phyloP scores from a whole-genome alignment of 805 yeast genomes.

The Kurtzmaniella cleridarum region DNA sequence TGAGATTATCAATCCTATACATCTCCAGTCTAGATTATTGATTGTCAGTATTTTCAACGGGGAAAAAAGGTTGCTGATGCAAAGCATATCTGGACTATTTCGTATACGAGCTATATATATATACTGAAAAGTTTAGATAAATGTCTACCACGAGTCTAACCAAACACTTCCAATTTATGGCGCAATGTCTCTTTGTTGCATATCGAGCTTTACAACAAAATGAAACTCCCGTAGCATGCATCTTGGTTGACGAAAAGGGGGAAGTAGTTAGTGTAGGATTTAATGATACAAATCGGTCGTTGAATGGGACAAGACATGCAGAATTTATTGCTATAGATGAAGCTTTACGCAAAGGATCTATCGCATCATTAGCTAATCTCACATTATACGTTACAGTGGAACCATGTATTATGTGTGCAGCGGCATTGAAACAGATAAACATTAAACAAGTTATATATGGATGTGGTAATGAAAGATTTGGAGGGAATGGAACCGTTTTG shows the following conservation, averaged over 20 bases:
- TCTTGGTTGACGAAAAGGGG: conserved; percentile 21
- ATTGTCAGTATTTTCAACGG: background rate
- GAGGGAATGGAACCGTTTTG: conserved; percentile 90
- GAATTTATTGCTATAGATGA: conserved; percentile 75
- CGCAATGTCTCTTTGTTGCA: conserved; percentile 32
- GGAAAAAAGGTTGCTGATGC: too few relatives aligned
- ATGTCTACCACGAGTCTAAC: conserved; percentile 13
- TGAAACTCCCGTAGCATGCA: conserved; percentile 41
- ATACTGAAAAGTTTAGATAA: too few relatives aligned
- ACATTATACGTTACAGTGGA: conserved; percentile 91
- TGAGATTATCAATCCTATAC: too few relatives aligned
- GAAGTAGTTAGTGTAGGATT: conserved; percentile 68
- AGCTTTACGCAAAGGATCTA: background rate
- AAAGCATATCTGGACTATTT: too few relatives aligned
- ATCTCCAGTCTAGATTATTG: background rate
- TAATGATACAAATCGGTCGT: conserved; percentile 79
- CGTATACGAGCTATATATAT: too few relatives aligned
- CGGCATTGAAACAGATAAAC: conserved; percentile 77
- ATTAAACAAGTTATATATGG: conserved; percentile 78
- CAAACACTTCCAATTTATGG: conserved; percentile 24
- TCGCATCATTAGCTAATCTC: conserved; percentile 27
- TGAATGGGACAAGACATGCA: conserved; percentile 89
- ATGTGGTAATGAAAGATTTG: conserved; percentile 91
- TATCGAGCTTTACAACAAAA: conserved; percentile 29
- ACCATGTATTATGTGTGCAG: conserved; percentile 98